A percentile compares a stretch with the other conserved stretches of the same genome.
Conservation (phyloP, 345 rosid species). For the Citrus mangshanensis region DNA sequence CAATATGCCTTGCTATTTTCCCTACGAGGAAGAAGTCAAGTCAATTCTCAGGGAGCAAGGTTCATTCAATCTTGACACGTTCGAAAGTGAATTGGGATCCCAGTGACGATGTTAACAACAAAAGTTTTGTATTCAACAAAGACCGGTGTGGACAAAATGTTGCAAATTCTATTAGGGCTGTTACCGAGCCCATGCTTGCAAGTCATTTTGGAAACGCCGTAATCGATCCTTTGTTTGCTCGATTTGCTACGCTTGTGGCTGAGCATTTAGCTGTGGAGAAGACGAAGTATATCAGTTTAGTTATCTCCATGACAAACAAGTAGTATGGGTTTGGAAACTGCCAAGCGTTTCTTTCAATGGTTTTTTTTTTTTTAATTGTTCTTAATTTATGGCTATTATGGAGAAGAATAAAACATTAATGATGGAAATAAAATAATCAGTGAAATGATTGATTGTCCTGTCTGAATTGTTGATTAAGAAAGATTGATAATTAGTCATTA, state of each 20-base stretch:
- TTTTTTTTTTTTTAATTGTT: no score
- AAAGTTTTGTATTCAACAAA: neutral
- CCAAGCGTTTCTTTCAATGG: no score
- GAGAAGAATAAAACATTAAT: no score
- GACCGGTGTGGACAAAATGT: neutral
- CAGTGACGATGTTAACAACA: neutral
- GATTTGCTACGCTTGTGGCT: neutral
- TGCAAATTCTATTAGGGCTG: slow-evolving; percentile 10
- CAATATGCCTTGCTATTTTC: neutral
- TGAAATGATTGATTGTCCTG: no score
- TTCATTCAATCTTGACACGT: neutral
- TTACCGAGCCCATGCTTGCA: slow-evolving; percentile 11
- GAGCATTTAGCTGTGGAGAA: slow-evolving; percentile 1
- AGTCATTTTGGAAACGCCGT: slow-evolving; percentile 16
- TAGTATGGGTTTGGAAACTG: neutral
- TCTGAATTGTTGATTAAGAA: no score
- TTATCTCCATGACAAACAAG: slow-evolving; percentile 12
- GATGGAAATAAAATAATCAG: no score
- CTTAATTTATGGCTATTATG: no score
- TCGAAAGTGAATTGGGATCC: neutral
- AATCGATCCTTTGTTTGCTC: slow-evolving; percentile 15
- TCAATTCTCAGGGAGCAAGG: neutral
- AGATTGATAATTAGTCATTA: no score
- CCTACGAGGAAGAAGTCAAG: neutral
- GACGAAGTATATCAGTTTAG: neutral